Evolutionary conservation across 257 asterid genomes (phyloP), one percentile per base, ranked within the genome.

Genomic region (Solanum peruvianum): DNA sequence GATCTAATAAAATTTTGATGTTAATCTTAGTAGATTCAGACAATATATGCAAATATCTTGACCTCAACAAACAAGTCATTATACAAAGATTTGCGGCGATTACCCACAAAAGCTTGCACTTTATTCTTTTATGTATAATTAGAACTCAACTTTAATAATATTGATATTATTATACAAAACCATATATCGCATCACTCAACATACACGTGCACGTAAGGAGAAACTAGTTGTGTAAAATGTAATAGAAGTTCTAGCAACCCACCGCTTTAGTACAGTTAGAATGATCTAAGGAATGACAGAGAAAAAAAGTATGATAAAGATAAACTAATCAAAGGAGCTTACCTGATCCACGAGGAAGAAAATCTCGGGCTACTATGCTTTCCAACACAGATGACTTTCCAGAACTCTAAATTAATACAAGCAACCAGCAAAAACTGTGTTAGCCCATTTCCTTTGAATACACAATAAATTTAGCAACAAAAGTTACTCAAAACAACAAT

Each of bases 271-370:
- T 18, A 18, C n/a, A 52, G n/a, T 44, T 2, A 25, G 83, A 27
- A 44, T 44, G 23, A 25, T 10, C 52, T 42, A 52, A 77, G 9
- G 37, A 77, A 77, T 42, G 41, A 16, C 67, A 80, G 29, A 80
- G 62, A 52, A 52, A 52, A 49, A 52, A 52, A 52, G 23, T 52
- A 52, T 52, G 62, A 27, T 25, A 45, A 78, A 27, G 64, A 45
- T 45, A 44, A 66, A 45, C 27, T 70, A 25, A 84, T 44, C 73
- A 83, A 87, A 29, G 10, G 69, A 62, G 89, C 95, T 87, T 73
- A 96, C 99, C 99, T 90, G 98, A 96, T 88, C 99, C 99, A 87
- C 99, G 93, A 29, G 99, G 99, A 86, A 96, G 99, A 88, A 96
- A 96, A 91, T 96, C 99, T 71, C 98, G 91, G 75, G 96, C 93